Evolutionary conservation across 257 asterid species (phyloP).

Genomic region (Echium plantagineum): DNA sequence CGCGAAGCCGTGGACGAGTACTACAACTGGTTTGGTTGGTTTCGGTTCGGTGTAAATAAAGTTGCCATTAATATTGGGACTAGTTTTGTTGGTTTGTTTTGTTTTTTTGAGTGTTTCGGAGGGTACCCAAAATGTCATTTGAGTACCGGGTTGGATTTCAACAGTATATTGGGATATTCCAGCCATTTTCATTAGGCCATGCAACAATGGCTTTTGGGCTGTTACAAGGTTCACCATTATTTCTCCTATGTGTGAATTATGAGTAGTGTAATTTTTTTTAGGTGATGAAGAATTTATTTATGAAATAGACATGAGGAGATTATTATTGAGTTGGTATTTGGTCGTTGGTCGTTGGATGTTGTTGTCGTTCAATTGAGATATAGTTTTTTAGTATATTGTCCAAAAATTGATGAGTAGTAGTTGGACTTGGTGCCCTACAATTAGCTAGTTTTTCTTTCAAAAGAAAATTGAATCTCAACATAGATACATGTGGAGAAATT

Average conservation of each 20-base stretch:
- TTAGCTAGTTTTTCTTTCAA: neutral
- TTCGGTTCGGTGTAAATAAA: slow-evolving; percentile 18
- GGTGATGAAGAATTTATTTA: neutral
- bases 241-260: neutral
- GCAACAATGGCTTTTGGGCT: slow-evolving; percentile 52
- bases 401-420: neutral
- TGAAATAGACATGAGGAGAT: slow-evolving; percentile 1
- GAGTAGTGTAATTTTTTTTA: neutral
- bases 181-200: slow-evolving; percentile 54
- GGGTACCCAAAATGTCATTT: slow-evolving; percentile 67
- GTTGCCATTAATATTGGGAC: slow-evolving; percentile 6
- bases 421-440: neutral
- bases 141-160: slow-evolving; percentile 43
- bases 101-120: slow-evolving; percentile 32
- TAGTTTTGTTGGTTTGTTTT: slow-evolving; percentile 18
- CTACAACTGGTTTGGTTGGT: slow-evolving; percentile 44
- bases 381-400: neutral
- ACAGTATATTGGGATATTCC: slow-evolving; percentile 47
- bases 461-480: no score
- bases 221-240: slow-evolving; percentile 79
- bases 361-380: slow-evolving; percentile 11
- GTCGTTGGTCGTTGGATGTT: slow-evolving; percentile 30
- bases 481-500: no score
- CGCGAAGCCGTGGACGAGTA: slow-evolving; percentile 70
- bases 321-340: slow-evolving; percentile 28